Base-by-base conservation (phyloP, 495 filamentous ascomycete species). In the Trichoderma reesei region DNA sequence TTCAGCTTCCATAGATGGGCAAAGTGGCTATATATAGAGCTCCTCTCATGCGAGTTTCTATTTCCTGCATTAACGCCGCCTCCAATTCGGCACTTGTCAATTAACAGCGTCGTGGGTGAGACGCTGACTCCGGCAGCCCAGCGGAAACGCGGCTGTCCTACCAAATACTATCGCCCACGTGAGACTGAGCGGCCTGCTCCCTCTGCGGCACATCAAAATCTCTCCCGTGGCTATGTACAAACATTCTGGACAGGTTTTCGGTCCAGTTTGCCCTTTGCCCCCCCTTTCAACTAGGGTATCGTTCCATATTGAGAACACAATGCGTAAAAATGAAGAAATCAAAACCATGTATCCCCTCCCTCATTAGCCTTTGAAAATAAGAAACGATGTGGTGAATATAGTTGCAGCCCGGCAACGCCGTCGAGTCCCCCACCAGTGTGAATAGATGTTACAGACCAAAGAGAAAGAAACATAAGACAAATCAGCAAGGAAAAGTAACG, bases 221-320 rank as follows among this genome's bases (percentile, higher is more conserved):
- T n/a, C n/a, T n/a, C n/a, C 20, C 20, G 14, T 48, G 37, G 37
- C n/a, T 18, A 18, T 18, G 44, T 48, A 26, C 16, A 48, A 20
- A n/a, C n/a, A n/a, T n/a, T n/a, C n/a, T n/a, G n/a, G n/a, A n/a
- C n/a, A n/a, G n/a, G n/a, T n/a, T n/a, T n/a, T n/a, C n/a, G 20
- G 51, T 56, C 42, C 37, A 7, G 1, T 48, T 48, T 33, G 51
- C 51, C 26, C n/a, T 56, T 56, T 34, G 51, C 26, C 51, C 51
- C 31, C 37, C n/a, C n/a, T n/a, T 56, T 33, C 51, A 48, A 34
- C 51, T 56, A 56, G 51, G 51, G 51, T 56, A 56, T 56, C 51
- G 51, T 56, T 31, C 51, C 18, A 56, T 56, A 56, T 26, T n/a
- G n/a, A 56, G 34, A 39, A 56, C 34, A 56, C 51, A 56, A 56